A percentile compares a stretch with the other conserved stretches of the same genome.
These are phyloP conservation scores for Spencermartinsiella europaea DNA, from an alignment of 805 yeast genomes.

Conservation along the genomic window DNA sequence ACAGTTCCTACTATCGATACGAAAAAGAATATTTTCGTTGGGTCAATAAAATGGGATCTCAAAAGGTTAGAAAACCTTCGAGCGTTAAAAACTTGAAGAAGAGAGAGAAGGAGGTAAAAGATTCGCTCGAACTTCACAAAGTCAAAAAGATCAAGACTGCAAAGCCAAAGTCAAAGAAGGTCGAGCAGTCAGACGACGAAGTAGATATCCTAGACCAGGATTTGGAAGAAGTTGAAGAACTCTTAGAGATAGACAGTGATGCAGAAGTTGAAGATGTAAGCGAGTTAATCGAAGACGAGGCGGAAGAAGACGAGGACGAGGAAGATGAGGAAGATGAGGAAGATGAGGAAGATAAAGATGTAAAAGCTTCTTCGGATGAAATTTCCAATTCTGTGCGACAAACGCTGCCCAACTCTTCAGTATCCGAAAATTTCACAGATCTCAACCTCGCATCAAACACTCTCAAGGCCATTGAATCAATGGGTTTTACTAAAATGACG, in stretches of 20 bases:
- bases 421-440: constrained; percentile 38
- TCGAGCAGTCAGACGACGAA: constrained; percentile 16
- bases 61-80: background rate
- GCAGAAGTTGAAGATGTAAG: constrained; percentile 29
- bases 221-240: constrained; percentile 19
- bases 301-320: constrained; percentile 20
- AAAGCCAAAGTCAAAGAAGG: constrained; percentile 3
- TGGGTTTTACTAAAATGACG: constrained; percentile 94
- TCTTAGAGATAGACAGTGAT: constrained; percentile 23
- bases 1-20: background rate
- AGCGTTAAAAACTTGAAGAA: constrained; percentile 2
- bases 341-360: constrained; percentile 29
- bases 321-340: constrained; percentile 27
- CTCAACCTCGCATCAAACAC: constrained; percentile 78
- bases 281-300: constrained; percentile 23
- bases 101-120: constrained; percentile 2
- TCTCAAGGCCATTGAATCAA: constrained; percentile 66
- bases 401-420: constrained; percentile 20
- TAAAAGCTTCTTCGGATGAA: constrained; percentile 18
- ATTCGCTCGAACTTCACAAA: background rate
- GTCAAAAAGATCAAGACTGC: constrained; percentile 6
- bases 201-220: constrained; percentile 23
- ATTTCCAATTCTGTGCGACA: constrained; percentile 12
- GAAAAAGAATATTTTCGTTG: too few relatives aligned
- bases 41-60: background rate